phyloP scores from a whole-genome alignment of 2,329 filamentous ascomycete genomes.

The Colletotrichum navitas region DNA sequence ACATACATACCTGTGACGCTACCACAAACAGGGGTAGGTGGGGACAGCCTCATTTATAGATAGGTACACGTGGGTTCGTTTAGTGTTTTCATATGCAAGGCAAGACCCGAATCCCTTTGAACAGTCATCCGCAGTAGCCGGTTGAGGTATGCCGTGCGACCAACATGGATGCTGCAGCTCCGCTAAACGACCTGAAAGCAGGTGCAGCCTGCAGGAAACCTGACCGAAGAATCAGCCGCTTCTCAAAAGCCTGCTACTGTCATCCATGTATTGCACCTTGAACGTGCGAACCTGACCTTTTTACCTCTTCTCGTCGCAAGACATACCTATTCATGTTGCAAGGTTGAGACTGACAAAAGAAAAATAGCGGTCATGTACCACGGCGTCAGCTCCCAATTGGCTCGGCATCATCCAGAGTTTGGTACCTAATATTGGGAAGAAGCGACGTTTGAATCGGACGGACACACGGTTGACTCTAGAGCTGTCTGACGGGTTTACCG shows the following conservation, averaged over 20 bases:
- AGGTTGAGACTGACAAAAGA: neutral
- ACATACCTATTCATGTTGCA: neutral
- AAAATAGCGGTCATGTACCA: neutral
- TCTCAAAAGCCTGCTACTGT: neutral
- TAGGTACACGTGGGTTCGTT: neutral
- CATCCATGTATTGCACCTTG: no score
- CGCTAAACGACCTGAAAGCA: neutral
- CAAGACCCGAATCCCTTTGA: neutral
- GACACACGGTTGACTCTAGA: slow-evolving; percentile 14
- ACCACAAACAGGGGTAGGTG: neutral
- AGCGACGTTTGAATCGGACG: slow-evolving; percentile 11
- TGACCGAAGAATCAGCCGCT: neutral
- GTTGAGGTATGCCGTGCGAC: neutral
- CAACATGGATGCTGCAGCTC: slow-evolving; percentile 8
- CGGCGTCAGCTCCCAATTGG: neutral
- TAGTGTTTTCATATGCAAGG: neutral
- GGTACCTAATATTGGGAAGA: neutral
- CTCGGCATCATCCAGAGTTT: neutral
- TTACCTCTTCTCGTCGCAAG: neutral
- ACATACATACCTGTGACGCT: neutral
- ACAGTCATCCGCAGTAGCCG: neutral
- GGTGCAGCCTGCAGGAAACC: slow-evolving; percentile 3
- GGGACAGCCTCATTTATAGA: neutral
- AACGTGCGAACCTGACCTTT: neutral
- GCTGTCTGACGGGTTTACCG: slow-evolving; percentile 1